Percentiles rank a stretch among this genome's conserved stretches.
Evolutionary conservation across 257 asterid species (phyloP).

Genomic region (Thymus mandschuricus): DNA sequence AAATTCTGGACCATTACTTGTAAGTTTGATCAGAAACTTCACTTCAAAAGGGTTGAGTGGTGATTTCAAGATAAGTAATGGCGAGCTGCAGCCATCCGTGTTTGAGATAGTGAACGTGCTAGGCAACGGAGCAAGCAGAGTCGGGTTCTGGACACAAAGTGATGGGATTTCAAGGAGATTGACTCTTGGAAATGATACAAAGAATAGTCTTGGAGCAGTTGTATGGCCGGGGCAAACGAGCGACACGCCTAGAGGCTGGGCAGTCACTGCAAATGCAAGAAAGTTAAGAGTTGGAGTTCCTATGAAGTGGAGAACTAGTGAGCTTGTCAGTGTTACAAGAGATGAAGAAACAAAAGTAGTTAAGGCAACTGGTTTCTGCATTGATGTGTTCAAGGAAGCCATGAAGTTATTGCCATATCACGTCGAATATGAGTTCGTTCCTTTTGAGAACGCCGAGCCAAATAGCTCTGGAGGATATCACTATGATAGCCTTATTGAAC

Average conservation of each 20-base stretch:
- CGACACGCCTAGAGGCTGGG: constrained; percentile 47
- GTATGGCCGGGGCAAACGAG: constrained; percentile 50
- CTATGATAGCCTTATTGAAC: constrained; percentile 40
- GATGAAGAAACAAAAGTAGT: constrained; percentile 37
- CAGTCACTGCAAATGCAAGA: constrained; percentile 37
- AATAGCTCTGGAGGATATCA: constrained; percentile 28
- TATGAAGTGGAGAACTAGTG: constrained; percentile 36
- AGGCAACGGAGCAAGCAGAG: background rate
- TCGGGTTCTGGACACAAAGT: constrained; percentile 4
- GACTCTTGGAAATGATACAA: background rate
- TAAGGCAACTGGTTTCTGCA: constrained; percentile 46
- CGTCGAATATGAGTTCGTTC: constrained; percentile 36
- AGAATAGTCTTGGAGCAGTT: background rate
- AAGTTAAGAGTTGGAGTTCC: constrained; percentile 52
- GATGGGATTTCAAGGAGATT: background rate
- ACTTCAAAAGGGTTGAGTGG: constrained; percentile 48
- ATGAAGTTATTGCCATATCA: constrained; percentile 42
- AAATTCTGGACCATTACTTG: constrained; percentile 37
- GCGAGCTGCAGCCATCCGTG: constrained; percentile 43
- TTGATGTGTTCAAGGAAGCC: constrained; percentile 48
- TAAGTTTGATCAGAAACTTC: constrained; percentile 28
- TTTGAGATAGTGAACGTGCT: constrained; percentile 45
- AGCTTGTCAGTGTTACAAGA: constrained; percentile 37
- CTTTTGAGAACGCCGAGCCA: constrained; percentile 19
- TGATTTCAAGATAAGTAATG: constrained; percentile 37